Evolutionary conservation across 2,329 filamentous ascomycete genomes (phyloP).

Genomic region (Macrophomina pseudophaseolina): DNA sequence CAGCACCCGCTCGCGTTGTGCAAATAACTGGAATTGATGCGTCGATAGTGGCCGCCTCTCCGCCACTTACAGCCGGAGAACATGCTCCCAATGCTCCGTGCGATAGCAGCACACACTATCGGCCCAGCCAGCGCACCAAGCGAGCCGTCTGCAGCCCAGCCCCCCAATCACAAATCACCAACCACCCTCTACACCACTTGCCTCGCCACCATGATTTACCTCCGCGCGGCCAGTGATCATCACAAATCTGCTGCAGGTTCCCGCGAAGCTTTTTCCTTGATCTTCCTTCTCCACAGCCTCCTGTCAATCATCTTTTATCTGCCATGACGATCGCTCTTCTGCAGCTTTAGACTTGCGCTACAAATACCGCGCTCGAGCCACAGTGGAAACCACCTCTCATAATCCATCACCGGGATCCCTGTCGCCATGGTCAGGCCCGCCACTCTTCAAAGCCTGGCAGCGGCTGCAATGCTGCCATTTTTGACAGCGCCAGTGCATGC

Average conservation of each 20-base stretch:
- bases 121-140: neutral
- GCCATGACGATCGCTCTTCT: neutral
- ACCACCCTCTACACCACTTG: conserved; percentile 8
- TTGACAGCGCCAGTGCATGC: neutral
- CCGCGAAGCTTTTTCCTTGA: neutral
- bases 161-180: conserved; percentile 10
- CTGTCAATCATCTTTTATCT: neutral
- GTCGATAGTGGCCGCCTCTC: neutral
- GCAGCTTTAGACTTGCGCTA: neutral
- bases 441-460: neutral
- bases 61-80: neutral
- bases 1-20: neutral
- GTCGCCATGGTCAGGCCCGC: neutral
- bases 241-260: conserved; percentile 12
- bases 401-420: neutral
- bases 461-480: neutral
- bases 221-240: neutral
- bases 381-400: neutral
- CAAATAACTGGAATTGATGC: neutral
- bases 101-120: neutral
- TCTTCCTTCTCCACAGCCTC: conserved; percentile 1
- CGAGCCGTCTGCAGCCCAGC: conserved; percentile 11
- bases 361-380: neutral
- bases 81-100: neutral
- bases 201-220: conserved; percentile 14